Conservation (phyloP, 2,329 filamentous ascomycete species). For the Hyphodiscus sp. region DNA sequence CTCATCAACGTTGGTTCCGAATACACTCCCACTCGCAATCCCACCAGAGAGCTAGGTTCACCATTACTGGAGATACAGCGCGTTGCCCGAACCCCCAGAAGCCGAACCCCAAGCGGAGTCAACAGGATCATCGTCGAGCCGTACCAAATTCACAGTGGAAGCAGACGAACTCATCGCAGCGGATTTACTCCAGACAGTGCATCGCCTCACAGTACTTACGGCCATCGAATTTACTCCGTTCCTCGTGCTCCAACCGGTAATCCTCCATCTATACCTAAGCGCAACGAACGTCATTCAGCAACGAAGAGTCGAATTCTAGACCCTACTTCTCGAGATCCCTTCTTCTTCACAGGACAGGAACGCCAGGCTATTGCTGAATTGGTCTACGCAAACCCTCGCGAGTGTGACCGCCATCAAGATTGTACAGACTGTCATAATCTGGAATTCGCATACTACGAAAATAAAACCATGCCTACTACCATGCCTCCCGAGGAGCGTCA, state of each 20-base stretch:
- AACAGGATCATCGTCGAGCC: background rate
- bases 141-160: background rate
- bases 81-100: background rate
- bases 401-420: constrained; percentile 15
- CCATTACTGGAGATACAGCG: background rate
- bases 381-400: constrained; percentile 4
- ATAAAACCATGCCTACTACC: constrained; percentile 21
- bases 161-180: background rate
- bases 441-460: constrained; percentile 22
- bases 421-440: constrained; percentile 21
- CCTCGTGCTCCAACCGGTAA: background rate
- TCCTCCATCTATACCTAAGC: background rate
- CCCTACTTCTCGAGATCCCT: background rate
- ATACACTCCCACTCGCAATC: background rate
- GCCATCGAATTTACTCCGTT: constrained; percentile 7
- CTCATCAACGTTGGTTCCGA: background rate
- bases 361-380: constrained; percentile 8
- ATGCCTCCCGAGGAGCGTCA: constrained; percentile 28
- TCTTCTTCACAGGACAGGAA: constrained; percentile 17
- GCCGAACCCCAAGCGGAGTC: background rate
- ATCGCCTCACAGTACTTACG: constrained; percentile 7
- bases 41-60: background rate
- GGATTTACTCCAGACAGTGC: background rate
- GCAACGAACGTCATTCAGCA: background rate
- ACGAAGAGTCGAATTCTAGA: too few relatives aligned